A percentile compares a stretch with the other conserved stretches of the same genome.
Conservation (phyloP, 2,329 filamentous ascomycete genomes). For the Dothistroma septosporum region DNA sequence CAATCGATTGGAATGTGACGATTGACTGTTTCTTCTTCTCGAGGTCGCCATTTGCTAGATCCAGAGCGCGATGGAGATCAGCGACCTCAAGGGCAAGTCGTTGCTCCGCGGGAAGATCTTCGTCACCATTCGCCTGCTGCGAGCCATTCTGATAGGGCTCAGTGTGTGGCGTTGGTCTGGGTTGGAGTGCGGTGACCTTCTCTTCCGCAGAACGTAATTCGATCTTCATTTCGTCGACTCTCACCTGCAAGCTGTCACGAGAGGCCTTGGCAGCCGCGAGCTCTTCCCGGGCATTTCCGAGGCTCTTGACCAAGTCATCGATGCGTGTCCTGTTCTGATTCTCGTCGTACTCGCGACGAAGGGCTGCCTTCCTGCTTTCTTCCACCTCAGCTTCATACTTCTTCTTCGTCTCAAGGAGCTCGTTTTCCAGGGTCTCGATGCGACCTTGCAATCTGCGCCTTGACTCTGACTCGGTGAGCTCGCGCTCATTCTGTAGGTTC, state of each 20-base stretch:
- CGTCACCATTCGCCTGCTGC: slow-evolving; percentile 49
- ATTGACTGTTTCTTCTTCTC: slow-evolving; percentile 75
- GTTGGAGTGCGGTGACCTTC: slow-evolving; percentile 73
- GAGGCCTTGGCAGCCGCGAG: slow-evolving; percentile 80
- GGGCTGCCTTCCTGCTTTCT: slow-evolving; percentile 73
- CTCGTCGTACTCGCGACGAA: slow-evolving; percentile 85
- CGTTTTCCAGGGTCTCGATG: slow-evolving; percentile 73
- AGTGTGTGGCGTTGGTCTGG: slow-evolving; percentile 66
- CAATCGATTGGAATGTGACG: slow-evolving; percentile 84
- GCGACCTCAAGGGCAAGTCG: slow-evolving; percentile 79
- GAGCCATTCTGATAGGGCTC: slow-evolving; percentile 37
- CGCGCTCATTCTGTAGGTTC: slow-evolving; percentile 85
- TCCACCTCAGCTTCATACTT: slow-evolving; percentile 80
- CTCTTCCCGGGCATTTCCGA: slow-evolving; percentile 80
- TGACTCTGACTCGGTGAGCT: slow-evolving; percentile 75
- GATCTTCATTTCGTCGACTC: slow-evolving; percentile 83
- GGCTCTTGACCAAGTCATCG: slow-evolving; percentile 78
- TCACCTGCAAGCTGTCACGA: slow-evolving; percentile 80
- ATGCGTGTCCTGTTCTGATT: slow-evolving; percentile 87
- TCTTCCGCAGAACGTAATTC: slow-evolving; percentile 88
- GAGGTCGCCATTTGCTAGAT: slow-evolving; percentile 73
- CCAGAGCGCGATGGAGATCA: slow-evolving; percentile 81
- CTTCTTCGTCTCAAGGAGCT: slow-evolving; percentile 72
- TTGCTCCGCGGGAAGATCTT: slow-evolving; percentile 63
- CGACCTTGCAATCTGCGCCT: slow-evolving; percentile 74